Evolutionary conservation across 495 filamentous ascomycete genomes (phyloP).

Genomic region (Platismatia glauca): DNA sequence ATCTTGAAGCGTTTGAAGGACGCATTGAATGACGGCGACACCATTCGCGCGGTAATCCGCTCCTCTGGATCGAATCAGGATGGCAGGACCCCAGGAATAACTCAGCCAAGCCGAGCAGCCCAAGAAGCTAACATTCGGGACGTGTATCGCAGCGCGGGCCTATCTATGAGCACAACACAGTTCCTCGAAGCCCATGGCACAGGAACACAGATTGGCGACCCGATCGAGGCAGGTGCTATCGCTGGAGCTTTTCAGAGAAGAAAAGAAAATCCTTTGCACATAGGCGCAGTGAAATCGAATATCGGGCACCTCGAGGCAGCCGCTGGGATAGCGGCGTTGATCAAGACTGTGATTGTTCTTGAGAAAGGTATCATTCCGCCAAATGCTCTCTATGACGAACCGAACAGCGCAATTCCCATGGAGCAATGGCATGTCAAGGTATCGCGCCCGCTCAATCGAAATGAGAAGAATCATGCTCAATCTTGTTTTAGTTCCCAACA

Average conservation of each 20-base stretch:
- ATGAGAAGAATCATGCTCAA: too few species aligned
- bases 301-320: constrained; percentile 41
- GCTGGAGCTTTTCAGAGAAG: constrained; percentile 30
- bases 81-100: constrained; percentile 41
- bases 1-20: constrained; percentile 3
- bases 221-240: constrained; percentile 31
- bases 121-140: constrained; percentile 25
- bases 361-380: constrained; percentile 30
- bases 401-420: constrained; percentile 24
- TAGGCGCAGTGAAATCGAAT: constrained; percentile 39
- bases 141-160: constrained; percentile 31
- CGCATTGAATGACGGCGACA: constrained; percentile 34
- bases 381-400: constrained; percentile 35
- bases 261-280: constrained; percentile 13
- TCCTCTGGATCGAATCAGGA: constrained; percentile 37
- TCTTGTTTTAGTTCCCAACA: too few species aligned
- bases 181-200: constrained; percentile 35
- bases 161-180: constrained; percentile 33
- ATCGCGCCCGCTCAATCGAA: too few species aligned
- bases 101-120: constrained; percentile 31
- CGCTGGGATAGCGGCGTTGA: constrained; percentile 35
- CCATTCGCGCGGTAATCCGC: constrained; percentile 32
- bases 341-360: constrained; percentile 40
- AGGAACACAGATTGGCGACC: constrained; percentile 31
- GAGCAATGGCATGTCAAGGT: constrained; percentile 23